Evolutionary conservation across 2,329 filamentous ascomycete genomes (phyloP).

Genomic region (Trichoderma pleuroti): DNA sequence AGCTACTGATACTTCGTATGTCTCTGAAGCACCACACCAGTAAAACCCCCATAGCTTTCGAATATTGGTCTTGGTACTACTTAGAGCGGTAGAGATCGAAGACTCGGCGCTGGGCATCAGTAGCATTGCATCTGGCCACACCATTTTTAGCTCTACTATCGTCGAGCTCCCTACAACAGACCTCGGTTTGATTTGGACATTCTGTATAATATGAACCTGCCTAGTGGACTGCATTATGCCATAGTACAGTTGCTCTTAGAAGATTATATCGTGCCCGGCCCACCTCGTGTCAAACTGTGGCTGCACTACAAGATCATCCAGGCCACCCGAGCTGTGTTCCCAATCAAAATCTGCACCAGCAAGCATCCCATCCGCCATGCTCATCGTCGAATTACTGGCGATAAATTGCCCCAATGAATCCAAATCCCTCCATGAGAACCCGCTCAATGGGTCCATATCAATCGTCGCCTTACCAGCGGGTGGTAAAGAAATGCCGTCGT

Average conservation of each 20-base stretch:
- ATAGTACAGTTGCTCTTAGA: neutral
- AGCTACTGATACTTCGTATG: neutral
- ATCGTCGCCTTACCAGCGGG: neutral
- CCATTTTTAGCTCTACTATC: neutral
- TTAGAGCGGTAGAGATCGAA: neutral
- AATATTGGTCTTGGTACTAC: neutral
- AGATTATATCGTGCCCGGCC: neutral
- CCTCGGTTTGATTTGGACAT: neutral
- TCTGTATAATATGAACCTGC: neutral
- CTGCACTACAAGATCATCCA: neutral
- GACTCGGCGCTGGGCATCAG: neutral
- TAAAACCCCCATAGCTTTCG: neutral
- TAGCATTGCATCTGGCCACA: neutral
- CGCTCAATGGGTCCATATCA: neutral
- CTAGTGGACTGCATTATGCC: neutral
- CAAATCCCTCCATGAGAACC: neutral
- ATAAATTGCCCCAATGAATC: constrained; percentile 1
- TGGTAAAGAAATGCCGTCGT: neutral
- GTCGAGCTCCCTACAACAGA: neutral
- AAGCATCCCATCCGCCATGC: neutral
- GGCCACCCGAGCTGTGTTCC: neutral
- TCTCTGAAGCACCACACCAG: neutral
- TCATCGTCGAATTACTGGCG: neutral
- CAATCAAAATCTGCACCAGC: neutral
- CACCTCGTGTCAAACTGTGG: neutral